Conservation (phyloP, 108 stramenopile genomes). For the Chaetoceros muelleri region DNA sequence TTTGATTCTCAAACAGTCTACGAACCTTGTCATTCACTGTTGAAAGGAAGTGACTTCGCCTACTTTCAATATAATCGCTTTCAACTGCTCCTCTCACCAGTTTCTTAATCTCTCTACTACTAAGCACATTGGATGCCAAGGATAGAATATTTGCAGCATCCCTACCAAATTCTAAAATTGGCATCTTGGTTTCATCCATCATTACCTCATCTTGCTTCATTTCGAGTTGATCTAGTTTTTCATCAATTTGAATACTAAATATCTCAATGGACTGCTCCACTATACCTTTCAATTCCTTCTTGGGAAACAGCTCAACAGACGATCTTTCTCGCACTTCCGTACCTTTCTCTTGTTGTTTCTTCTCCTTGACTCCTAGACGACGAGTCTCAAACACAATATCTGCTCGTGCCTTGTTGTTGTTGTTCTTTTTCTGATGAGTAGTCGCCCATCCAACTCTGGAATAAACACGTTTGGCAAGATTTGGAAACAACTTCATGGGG, state of each 20-base stretch:
- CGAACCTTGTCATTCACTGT: neutral
- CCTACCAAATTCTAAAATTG: slow-evolving; percentile 37
- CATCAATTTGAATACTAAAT: neutral
- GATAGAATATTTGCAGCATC: slow-evolving; percentile 25
- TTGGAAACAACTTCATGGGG: neutral
- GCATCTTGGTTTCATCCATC: slow-evolving; percentile 23
- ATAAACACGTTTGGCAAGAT: neutral
- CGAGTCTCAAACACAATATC: neutral
- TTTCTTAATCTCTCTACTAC: slow-evolving; percentile 2
- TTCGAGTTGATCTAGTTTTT: slow-evolving; percentile 14
- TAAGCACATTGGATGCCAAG: slow-evolving; percentile 11
- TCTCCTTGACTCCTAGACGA: too few species aligned
- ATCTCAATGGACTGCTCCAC: neutral
- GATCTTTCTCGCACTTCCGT: too few species aligned
- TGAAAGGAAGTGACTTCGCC: neutral
- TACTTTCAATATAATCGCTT: slow-evolving; percentile 12
- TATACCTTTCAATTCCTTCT: neutral
- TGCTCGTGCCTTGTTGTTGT: neutral
- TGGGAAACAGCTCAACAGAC: too few species aligned
- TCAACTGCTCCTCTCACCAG: slow-evolving; percentile 8
- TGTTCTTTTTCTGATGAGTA: neutral
- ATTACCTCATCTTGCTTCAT: slow-evolving; percentile 25
- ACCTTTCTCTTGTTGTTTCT: too few species aligned
- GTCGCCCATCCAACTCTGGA: neutral
- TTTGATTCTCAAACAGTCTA: slow-evolving; percentile 19